Evolutionary conservation across 2,329 filamentous ascomycete genomes (phyloP), one percentile per base, ranked within the genome.

Genomic region (Xylariaceae sp.): DNA sequence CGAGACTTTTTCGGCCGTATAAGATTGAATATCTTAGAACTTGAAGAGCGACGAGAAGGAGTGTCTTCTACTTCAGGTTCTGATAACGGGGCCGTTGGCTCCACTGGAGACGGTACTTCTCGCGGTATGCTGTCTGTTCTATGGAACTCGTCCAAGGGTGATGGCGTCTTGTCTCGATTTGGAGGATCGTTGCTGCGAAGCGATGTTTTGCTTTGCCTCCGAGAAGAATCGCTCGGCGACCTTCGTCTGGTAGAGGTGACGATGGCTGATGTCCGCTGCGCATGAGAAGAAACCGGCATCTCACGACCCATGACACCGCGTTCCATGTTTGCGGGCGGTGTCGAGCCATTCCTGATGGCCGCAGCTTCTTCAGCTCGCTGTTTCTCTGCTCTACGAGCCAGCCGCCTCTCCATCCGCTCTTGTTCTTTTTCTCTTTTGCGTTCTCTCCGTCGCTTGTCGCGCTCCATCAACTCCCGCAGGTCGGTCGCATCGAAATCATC

Each of bases 401-500:
- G 70, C 50, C 80, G 82, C 47, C 78, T 78, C 57, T 87, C 82
- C 19, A 85, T 70, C 55, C 78, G 82, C 54, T 89, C 83, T 54
- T 83, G 81, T 18, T 92, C 86, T 35, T 77, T 77, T 49, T 80
- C 75, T 46, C 78, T 81, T 69, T 88, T 91, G 65, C 83, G 83
- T 58, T 96, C 89, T 56, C 80, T 83, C 49, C 94, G 81, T 61
- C 91, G 82, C 57, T 85, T 79, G 63, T 99, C 94, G 52, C 94
- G 78, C 61, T 99, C 94, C 81, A 99, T 86, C 30, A 97, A 75
- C 64, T 95, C 88, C 51, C 92, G 81, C 36, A 99, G 68, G 59
- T 90, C 91, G 45, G 86, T 82, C 3, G 94, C 87, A 68, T 90
- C 89, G 47, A 99, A 76, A 51, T 89, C 86, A 64, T 97, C 88